These are phyloP conservation scores for Botrytis squamosa DNA, from an alignment of 2,329 filamentous ascomycete species.

Conservation along the genomic window DNA sequence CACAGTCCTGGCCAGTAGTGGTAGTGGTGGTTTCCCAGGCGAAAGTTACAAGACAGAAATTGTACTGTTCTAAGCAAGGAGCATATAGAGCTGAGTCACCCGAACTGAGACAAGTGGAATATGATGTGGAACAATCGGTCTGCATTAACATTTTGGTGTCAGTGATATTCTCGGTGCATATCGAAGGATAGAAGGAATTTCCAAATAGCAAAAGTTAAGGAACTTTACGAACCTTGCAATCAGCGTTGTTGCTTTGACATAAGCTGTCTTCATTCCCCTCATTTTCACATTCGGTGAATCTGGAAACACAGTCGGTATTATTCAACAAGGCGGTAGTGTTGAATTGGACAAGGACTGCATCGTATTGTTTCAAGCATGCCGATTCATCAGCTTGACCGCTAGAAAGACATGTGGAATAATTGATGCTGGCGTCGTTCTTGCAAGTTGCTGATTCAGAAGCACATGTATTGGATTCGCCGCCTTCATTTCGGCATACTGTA, in stretches of 20 bases:
- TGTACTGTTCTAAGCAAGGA: constrained; percentile 13
- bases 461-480: constrained; percentile 21
- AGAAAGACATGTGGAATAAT: constrained; percentile 22
- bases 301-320: not conserved
- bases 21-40: not conserved
- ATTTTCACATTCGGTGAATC: constrained; percentile 2
- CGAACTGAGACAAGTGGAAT: constrained; percentile 5
- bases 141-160: not conserved
- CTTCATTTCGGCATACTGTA: constrained; percentile 15
- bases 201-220: not conserved
- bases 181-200: not conserved
- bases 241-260: constrained; percentile 8
- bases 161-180: not conserved
- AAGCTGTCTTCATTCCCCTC: not conserved
- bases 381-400: constrained; percentile 22
- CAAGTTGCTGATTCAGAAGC: constrained; percentile 22
- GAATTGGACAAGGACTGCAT: not conserved
- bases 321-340: not conserved
- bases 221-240: constrained; percentile 4
- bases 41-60: not conserved
- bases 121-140: constrained; percentile 1
- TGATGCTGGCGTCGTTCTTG: constrained; percentile 23
- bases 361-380: constrained; percentile 19
- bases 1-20: constrained; percentile 20
- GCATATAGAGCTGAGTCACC: constrained; percentile 1